Conservation (phyloP, 139 green algal genomes). For the Asterochloris sp. region DNA sequence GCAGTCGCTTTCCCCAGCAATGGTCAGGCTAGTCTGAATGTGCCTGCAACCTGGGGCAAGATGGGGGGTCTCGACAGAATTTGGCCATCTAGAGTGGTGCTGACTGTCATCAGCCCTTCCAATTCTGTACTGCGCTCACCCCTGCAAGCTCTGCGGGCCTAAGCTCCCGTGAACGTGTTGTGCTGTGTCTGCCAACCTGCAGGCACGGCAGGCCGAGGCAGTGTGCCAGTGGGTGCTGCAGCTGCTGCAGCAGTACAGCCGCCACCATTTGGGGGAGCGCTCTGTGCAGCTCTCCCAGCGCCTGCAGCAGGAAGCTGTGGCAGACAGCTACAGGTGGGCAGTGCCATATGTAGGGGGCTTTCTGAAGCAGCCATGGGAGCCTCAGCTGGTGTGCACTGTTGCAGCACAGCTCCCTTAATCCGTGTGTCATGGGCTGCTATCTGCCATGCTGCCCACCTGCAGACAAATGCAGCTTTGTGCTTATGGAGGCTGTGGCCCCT, state of each 20-base stretch:
- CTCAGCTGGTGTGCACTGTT: too few species aligned
- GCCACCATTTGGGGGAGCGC: constrained; percentile 32
- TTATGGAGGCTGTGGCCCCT: too few species aligned
- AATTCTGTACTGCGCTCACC: not conserved
- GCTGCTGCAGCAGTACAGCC: constrained; percentile 56
- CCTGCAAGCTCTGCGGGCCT: too few species aligned
- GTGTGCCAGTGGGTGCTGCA: constrained; percentile 58
- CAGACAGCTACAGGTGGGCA: constrained; percentile 4
- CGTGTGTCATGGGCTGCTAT: too few species aligned
- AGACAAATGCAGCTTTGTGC: too few species aligned
- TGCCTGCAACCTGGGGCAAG: not conserved
- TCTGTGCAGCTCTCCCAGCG: constrained; percentile 32
- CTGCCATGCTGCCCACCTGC: too few species aligned
- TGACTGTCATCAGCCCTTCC: not conserved
- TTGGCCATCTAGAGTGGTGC: not conserved
- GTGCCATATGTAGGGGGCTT: not conserved
- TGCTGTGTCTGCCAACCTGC: not conserved
- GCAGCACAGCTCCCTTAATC: too few species aligned
- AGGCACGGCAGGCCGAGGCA: constrained; percentile 24
- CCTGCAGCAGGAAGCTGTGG: constrained; percentile 36
- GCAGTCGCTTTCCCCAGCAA: too few species aligned
- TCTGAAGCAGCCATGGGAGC: too few species aligned
- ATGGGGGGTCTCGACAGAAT: not conserved
- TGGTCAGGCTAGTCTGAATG: too few species aligned
- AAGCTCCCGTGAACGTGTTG: too few species aligned